These are phyloP conservation scores for Tolypocladium tropicale DNA, from an alignment of 2,329 filamentous ascomycete genomes.

Conservation along the genomic window DNA sequence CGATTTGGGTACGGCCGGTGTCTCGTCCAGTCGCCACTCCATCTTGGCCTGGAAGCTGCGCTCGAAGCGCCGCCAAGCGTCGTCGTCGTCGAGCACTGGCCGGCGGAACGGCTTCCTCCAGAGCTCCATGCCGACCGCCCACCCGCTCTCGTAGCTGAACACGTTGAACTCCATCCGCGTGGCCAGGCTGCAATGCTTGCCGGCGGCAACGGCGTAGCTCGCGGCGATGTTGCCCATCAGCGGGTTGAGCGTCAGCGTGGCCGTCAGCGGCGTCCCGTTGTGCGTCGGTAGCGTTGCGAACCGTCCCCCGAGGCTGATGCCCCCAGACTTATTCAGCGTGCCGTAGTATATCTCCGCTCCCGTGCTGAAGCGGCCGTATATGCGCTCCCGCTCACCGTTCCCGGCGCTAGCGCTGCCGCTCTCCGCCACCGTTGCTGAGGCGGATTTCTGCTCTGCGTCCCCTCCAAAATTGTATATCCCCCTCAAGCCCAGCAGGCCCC, in stretches of 20 bases:
- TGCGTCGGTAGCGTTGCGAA: slow-evolving; percentile 80
- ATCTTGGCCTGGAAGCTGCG: slow-evolving; percentile 44
- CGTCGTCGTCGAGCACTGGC: slow-evolving; percentile 24
- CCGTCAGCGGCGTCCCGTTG: slow-evolving; percentile 81
- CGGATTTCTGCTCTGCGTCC: slow-evolving; percentile 40
- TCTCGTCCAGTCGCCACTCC: slow-evolving; percentile 34
- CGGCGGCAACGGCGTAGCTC: slow-evolving; percentile 84
- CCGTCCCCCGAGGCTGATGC: slow-evolving; percentile 76
- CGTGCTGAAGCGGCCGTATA: slow-evolving; percentile 76
- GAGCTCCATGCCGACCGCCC: slow-evolving; percentile 84
- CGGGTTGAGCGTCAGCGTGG: slow-evolving; percentile 87
- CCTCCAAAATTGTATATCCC: slow-evolving; percentile 92
- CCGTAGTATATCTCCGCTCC: slow-evolving; percentile 95
- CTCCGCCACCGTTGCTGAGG: slow-evolving; percentile 9
- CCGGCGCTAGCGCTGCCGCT: slow-evolving; percentile 10
- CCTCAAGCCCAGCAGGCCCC: slow-evolving; percentile 74
- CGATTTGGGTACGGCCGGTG: slow-evolving; percentile 26
- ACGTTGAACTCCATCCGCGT: slow-evolving; percentile 95
- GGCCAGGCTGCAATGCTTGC: slow-evolving; percentile 71
- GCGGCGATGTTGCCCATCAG: slow-evolving; percentile 89
- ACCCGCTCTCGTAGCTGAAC: slow-evolving; percentile 93
- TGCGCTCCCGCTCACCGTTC: slow-evolving; percentile 42
- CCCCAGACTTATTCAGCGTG: slow-evolving; percentile 84
- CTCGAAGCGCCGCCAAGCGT: slow-evolving; percentile 4
- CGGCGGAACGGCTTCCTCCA: slow-evolving; percentile 58